phyloP scores from a whole-genome alignment of 1,284 basidiomycete genomes.

The Pseudozyma flocculosa region DNA sequence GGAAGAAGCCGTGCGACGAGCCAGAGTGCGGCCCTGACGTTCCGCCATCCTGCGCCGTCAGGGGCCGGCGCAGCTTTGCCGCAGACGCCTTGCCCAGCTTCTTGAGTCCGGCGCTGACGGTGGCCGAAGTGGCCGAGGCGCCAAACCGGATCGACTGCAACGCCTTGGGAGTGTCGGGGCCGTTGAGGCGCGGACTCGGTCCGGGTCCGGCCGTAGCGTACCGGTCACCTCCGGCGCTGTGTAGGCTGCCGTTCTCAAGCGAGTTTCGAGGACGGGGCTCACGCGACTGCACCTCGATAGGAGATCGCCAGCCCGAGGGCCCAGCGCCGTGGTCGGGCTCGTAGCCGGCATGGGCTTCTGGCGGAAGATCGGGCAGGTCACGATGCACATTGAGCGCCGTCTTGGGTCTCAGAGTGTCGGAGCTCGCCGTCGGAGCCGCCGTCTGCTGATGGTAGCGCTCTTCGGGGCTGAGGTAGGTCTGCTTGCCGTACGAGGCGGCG shows the following conservation, averaged over 20 bases:
- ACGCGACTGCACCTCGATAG: constrained; percentile 8
- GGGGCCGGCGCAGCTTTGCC: constrained; percentile 21
- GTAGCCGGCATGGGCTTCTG: constrained; percentile 17
- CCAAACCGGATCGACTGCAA: constrained; percentile 13
- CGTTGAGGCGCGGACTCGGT: neutral
- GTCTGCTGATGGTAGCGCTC: neutral
- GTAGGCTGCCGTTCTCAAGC: neutral
- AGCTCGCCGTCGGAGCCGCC: neutral
- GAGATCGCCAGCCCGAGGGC: neutral
- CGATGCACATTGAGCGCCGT: constrained; percentile 23
- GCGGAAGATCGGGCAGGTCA: constrained; percentile 21
- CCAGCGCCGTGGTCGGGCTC: constrained; percentile 4
- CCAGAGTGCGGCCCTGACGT: too few relatives aligned
- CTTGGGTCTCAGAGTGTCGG: neutral
- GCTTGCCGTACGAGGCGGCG: neutral
- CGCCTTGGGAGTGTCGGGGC: neutral
- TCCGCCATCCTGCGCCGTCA: constrained; percentile 7
- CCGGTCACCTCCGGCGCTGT: neutral
- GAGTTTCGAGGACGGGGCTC: neutral
- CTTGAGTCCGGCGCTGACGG: constrained; percentile 35
- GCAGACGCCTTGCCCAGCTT: constrained; percentile 42
- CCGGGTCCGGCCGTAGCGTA: neutral
- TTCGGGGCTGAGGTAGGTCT: neutral
- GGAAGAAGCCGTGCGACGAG: too few relatives aligned
- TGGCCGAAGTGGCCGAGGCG: constrained; percentile 26